A percentile compares a stretch with the other conserved stretches of the same genome.
Conservation (phyloP, 768 basidiomycete species). For the Mycena vitilis region DNA sequence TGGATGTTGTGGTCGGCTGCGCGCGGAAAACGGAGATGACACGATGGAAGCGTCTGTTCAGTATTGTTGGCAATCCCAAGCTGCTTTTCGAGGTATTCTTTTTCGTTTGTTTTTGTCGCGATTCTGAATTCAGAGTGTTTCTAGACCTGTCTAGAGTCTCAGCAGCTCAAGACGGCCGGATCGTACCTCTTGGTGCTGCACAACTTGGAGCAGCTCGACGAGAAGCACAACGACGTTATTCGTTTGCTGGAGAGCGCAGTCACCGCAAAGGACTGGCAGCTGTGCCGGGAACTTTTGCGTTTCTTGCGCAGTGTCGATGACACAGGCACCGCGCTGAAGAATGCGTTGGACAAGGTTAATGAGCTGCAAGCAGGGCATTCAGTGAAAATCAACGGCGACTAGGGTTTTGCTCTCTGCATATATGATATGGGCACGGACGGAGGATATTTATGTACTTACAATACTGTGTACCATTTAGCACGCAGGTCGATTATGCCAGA, state of each 20-base stretch:
- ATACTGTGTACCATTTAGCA: slow-evolving; percentile 12
- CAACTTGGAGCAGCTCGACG: slow-evolving; percentile 90
- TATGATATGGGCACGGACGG: background rate
- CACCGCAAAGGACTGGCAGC: slow-evolving; percentile 84
- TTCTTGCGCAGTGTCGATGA: slow-evolving; percentile 96
- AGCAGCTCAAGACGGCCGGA: slow-evolving; percentile 86
- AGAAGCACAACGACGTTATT: slow-evolving; percentile 81
- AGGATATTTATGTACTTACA: slow-evolving; percentile 16
- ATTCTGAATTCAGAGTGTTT: no score
- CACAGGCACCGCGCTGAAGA: slow-evolving; percentile 74
- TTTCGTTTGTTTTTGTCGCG: no score
- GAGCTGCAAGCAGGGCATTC: slow-evolving; percentile 3
- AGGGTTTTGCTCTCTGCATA: slow-evolving; percentile 5
- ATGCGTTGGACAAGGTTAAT: slow-evolving; percentile 68
- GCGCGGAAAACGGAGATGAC: slow-evolving; percentile 97
- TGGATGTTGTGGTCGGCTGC: slow-evolving; percentile 96
- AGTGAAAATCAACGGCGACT: slow-evolving; percentile 24
- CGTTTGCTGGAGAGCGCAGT: slow-evolving; percentile 83
- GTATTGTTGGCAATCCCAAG: slow-evolving; percentile 91
- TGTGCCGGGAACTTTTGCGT: slow-evolving; percentile 91
- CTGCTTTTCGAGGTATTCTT: slow-evolving; percentile 93
- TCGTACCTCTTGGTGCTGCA: slow-evolving; percentile 95
- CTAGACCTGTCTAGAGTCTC: slow-evolving; percentile 79
- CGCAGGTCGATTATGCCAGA: background rate
- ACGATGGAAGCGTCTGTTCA: slow-evolving; percentile 89